phyloP scores from a whole-genome alignment of 1,284 basidiomycete genomes.

The Ustilago sp. region DNA sequence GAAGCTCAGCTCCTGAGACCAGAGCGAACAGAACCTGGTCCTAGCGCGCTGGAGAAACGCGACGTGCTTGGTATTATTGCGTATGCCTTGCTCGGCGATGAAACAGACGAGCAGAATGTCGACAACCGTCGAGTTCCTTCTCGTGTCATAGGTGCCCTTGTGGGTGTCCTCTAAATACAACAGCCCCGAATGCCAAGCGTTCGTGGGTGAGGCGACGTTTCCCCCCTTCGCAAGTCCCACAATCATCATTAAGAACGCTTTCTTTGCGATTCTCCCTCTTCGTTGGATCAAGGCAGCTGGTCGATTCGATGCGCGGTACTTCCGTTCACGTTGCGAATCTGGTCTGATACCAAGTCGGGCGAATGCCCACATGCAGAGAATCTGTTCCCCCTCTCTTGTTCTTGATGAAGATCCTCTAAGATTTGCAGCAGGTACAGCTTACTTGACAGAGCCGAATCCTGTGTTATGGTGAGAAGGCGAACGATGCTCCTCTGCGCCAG shows the following conservation, averaged over 20 bases:
- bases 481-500: conserved; percentile 29
- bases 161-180: background rate
- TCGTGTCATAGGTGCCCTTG: background rate
- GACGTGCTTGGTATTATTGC: background rate
- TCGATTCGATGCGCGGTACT: conserved; percentile 28
- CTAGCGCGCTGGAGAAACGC: background rate
- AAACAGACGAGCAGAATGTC: too few relatives aligned
- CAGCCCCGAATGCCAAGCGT: conserved; percentile 6
- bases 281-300: conserved; percentile 40
- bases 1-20: background rate
- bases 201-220: conserved; percentile 28
- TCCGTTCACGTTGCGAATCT: conserved; percentile 42
- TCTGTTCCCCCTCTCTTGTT: background rate
- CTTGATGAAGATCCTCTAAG: conserved; percentile 24
- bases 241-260: conserved; percentile 14
- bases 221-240: conserved; percentile 17
- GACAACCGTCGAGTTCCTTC: background rate
- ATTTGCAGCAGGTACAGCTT: conserved; percentile 43
- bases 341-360: conserved; percentile 20
- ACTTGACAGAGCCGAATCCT: conserved; percentile 51
- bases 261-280: conserved; percentile 28
- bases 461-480: conserved; percentile 24
- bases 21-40: background rate
- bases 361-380: conserved; percentile 36
- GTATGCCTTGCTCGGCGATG: too few relatives aligned